These are phyloP conservation scores for Astrothelium subdiscretum DNA, from an alignment of 495 filamentous ascomycete species.

Conservation along the genomic window DNA sequence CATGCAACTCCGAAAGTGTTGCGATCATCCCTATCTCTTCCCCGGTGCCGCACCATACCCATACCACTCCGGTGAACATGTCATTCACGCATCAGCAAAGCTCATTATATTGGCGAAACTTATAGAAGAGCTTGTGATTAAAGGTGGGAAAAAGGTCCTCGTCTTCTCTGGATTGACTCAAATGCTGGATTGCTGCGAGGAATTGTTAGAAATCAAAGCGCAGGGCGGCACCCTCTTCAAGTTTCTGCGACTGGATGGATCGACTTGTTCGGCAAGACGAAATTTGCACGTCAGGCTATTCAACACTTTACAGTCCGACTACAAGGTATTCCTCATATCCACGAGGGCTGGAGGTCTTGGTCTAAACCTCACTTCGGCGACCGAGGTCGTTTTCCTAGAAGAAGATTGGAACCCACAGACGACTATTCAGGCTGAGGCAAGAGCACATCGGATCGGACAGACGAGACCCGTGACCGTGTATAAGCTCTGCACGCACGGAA, in stretches of 20 bases:
- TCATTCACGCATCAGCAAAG: conserved; percentile 49
- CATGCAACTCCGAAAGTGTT: conserved; percentile 55
- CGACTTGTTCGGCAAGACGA: conserved; percentile 39
- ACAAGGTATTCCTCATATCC: conserved; percentile 52
- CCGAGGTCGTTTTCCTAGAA: conserved; percentile 52
- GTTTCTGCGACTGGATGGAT: conserved; percentile 48
- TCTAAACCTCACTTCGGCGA: conserved; percentile 49
- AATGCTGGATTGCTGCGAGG: conserved; percentile 49
- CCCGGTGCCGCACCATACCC: conserved; percentile 41
- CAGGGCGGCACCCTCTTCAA: conserved; percentile 36
- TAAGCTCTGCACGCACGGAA: conserved; percentile 47
- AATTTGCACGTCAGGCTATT: conserved; percentile 51
- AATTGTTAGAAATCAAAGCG: conserved; percentile 37
- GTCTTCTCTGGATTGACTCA: conserved; percentile 53
- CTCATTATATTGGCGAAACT: conserved; percentile 55
- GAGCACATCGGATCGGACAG: conserved; percentile 51
- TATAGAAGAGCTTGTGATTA: conserved; percentile 44
- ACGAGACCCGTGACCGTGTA: conserved; percentile 46
- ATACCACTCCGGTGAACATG: conserved; percentile 38
- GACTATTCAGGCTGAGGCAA: conserved; percentile 47
- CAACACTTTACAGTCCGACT: conserved; percentile 34
- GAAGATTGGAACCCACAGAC: conserved; percentile 59
- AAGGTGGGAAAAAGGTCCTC: conserved; percentile 46
- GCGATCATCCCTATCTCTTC: conserved; percentile 51
- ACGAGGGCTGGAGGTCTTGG: conserved; percentile 54